These are phyloP conservation scores for Puccinia brachypodii DNA, from an alignment of 1,284 basidiomycete genomes.

Conservation along the genomic window DNA sequence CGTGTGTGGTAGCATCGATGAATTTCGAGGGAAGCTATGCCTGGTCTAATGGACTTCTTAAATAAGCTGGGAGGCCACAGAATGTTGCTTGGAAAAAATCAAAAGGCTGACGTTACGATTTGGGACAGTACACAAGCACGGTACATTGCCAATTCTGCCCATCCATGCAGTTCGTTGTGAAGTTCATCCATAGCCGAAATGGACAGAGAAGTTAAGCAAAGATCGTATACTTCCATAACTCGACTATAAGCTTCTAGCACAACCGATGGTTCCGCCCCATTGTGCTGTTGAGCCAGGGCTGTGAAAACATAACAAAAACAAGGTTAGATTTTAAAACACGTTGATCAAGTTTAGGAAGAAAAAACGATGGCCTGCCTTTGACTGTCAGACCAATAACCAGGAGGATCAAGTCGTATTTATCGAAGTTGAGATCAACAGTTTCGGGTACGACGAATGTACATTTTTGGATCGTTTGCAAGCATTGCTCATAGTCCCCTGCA, in stretches of 20 bases:
- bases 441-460: conserved; percentile 13
- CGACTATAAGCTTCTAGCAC: conserved; percentile 19
- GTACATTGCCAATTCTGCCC: conserved; percentile 41
- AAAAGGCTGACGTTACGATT: background rate
- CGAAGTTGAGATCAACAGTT: conserved; percentile 17
- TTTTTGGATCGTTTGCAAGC: conserved; percentile 15
- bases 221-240: conserved; percentile 22
- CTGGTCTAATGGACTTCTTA: conserved; percentile 15
- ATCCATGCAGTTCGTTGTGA: conserved; percentile 35
- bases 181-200: background rate
- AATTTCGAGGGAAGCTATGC: conserved; percentile 19
- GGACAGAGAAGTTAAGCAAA: conserved; percentile 11
- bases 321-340: background rate
- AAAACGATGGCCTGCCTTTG: background rate
- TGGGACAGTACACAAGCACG: conserved; percentile 12
- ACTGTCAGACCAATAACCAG: conserved; percentile 14
- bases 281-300: conserved; percentile 23
- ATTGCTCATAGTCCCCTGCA: background rate
- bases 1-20: conserved; percentile 23
- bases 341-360: background rate
- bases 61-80: background rate
- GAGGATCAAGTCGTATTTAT: conserved; percentile 33
- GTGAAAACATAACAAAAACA: background rate
- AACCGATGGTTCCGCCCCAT: background rate
- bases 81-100: background rate